phyloP scores from a whole-genome alignment of 2,329 filamentous ascomycete species.

The Apiospora hydei region DNA sequence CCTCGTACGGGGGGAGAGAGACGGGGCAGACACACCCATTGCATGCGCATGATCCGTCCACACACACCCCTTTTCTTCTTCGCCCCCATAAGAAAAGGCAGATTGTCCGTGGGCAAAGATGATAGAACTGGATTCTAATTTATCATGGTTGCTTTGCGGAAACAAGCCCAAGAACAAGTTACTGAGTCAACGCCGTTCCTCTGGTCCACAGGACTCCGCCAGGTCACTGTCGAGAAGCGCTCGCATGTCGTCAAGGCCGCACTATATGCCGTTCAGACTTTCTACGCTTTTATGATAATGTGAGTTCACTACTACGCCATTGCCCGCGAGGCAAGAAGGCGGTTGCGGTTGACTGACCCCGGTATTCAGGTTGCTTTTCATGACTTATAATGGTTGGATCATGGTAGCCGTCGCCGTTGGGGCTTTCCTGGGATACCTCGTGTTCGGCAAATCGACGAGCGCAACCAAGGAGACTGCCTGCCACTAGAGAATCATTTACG shows the following conservation, averaged over 20 bases:
- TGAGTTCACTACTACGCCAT: slow-evolving; percentile 58
- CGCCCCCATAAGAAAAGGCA: slow-evolving; percentile 30
- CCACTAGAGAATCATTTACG: slow-evolving; percentile 64
- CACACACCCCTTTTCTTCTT: neutral
- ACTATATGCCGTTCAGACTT: slow-evolving; percentile 92
- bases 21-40: neutral
- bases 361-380: slow-evolving; percentile 85
- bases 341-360: neutral
- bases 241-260: slow-evolving; percentile 81
- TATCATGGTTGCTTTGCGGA: neutral
- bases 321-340: neutral
- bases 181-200: slow-evolving; percentile 70
- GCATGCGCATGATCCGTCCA: slow-evolving; percentile 14
- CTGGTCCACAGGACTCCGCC: slow-evolving; percentile 74
- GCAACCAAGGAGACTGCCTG: slow-evolving; percentile 89
- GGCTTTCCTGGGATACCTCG: slow-evolving; percentile 85
- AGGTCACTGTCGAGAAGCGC: slow-evolving; percentile 65
- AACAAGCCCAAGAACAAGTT: slow-evolving; percentile 49
- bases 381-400: slow-evolving; percentile 99
- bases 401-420: slow-evolving; percentile 92
- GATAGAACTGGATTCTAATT: slow-evolving; percentile 14
- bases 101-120: slow-evolving; percentile 26
- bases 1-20: neutral
- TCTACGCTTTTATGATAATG: slow-evolving; percentile 99
- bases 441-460: slow-evolving; percentile 76